phyloP scores from a whole-genome alignment of 192 early-diverging fungal species.

The Entomortierella lignicola region DNA sequence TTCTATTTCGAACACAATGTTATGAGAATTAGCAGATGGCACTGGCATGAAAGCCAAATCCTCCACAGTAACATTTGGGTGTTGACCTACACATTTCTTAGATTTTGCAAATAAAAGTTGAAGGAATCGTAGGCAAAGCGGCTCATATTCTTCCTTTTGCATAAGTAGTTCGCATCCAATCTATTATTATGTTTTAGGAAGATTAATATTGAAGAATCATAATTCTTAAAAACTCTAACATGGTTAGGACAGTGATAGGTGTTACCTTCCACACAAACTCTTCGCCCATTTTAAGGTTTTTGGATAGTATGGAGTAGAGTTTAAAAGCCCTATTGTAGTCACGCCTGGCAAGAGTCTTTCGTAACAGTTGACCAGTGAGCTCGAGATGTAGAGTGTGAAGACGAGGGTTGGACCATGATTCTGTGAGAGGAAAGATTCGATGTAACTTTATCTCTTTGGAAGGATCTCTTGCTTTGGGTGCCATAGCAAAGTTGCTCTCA shows the following conservation, averaged over 20 bases:
- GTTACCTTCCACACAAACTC: slow-evolving; percentile 44
- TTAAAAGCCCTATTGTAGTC: slow-evolving; percentile 38
- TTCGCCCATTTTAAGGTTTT: not conserved
- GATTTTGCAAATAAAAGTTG: slow-evolving; percentile 21
- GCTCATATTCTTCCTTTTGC: slow-evolving; percentile 34
- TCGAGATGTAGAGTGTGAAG: slow-evolving; percentile 12
- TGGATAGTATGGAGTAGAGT: slow-evolving; percentile 16
- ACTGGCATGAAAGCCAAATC: too few species aligned
- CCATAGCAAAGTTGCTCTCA: not conserved
- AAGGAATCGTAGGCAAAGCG: slow-evolving; percentile 29
- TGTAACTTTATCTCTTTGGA: slow-evolving; percentile 1
- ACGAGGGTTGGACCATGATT: not conserved
- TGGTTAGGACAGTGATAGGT: not conserved
- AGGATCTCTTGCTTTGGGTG: not conserved
- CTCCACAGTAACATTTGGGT: too few species aligned
- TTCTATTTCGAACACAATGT: not conserved
- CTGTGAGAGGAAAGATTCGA: slow-evolving; percentile 6
- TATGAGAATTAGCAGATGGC: too few species aligned
- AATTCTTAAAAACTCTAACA: not conserved
- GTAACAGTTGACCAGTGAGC: slow-evolving; percentile 15
- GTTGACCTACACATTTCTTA: slow-evolving; percentile 19
- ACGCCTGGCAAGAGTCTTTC: slow-evolving; percentile 11
- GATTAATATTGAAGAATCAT: not conserved
- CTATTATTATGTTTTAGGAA: slow-evolving; percentile 3
- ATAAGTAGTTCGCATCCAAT: slow-evolving; percentile 37